Conservation (phyloP, 495 filamentous ascomycete species). For the Pseudevernia furfuracea region DNA sequence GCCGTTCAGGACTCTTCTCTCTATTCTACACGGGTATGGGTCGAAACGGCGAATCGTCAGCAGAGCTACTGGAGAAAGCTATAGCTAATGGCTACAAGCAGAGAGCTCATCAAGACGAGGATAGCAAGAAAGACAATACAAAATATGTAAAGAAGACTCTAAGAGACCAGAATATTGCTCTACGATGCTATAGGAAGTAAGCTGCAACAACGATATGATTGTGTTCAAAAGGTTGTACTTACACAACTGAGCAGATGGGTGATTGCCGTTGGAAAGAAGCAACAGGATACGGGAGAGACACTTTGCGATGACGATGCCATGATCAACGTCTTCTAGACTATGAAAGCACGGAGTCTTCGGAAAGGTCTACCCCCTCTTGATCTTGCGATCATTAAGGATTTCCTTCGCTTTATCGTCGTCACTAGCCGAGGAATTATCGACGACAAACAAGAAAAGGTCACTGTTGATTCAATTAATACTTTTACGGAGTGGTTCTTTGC, state of each 20-base stretch:
- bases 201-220: background rate
- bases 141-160: slow-evolving; percentile 13
- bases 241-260: background rate
- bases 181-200: slow-evolving; percentile 14
- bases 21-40: background rate
- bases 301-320: background rate
- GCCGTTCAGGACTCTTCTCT: background rate
- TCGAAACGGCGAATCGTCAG: background rate
- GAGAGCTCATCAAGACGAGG: background rate
- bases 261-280: background rate
- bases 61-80: background rate
- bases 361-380: slow-evolving; percentile 18
- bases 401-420: too few species aligned
- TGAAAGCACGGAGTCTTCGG: slow-evolving; percentile 1
- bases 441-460: slow-evolving; percentile 10
- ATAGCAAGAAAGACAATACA: slow-evolving; percentile 3
- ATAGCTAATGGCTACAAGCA: slow-evolving; percentile 4
- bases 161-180: slow-evolving; percentile 11
- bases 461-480: slow-evolving; percentile 20
- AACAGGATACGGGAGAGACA: background rate
- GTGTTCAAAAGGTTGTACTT: background rate
- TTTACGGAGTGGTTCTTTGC: slow-evolving; percentile 22
- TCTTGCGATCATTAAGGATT: slow-evolving; percentile 19
- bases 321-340: too few species aligned
- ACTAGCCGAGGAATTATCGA: slow-evolving; percentile 17